Conservation (phyloP, 352 stramenopile genomes). For the Pythium dissimile region DNA sequence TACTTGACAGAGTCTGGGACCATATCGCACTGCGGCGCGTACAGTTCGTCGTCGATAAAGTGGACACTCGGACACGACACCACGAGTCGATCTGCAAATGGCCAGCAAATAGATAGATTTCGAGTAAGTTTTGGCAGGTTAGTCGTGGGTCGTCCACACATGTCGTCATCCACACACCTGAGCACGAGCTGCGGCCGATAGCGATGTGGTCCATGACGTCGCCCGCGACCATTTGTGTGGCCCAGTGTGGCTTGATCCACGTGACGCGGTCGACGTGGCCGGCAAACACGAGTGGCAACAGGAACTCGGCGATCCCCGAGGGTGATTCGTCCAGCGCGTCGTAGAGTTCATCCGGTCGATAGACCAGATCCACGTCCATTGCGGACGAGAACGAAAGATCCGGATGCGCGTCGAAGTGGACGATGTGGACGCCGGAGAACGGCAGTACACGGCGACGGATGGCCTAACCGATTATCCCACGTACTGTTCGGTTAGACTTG, state of each 20-base stretch:
- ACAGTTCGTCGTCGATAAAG: constrained; percentile 74
- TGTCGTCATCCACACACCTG: background rate
- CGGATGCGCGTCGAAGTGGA: constrained; percentile 86
- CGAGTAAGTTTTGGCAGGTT: no score
- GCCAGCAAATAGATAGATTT: background rate
- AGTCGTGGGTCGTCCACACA: no score
- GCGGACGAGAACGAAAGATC: constrained; percentile 73
- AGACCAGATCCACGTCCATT: constrained; percentile 45
- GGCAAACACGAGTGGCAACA: constrained; percentile 73
- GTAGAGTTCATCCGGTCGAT: constrained; percentile 68
- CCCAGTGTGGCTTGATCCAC: constrained; percentile 85
- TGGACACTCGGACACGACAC: constrained; percentile 57
- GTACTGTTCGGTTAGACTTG: no score
- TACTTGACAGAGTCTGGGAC: constrained; percentile 29
- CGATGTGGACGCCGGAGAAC: constrained; percentile 56
- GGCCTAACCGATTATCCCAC: constrained; percentile 49
- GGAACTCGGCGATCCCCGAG: constrained; percentile 82
- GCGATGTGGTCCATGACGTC: constrained; percentile 1
- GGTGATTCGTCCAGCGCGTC: constrained; percentile 57
- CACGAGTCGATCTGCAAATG: constrained; percentile 28
- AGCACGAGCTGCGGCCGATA: constrained; percentile 14
- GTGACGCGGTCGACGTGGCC: constrained; percentile 72
- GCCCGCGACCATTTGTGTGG: constrained; percentile 42
- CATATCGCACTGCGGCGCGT: constrained; percentile 36
- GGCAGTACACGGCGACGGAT: constrained; percentile 69